Evolutionary conservation across 2,329 filamentous ascomycete species (phyloP), one percentile per base, ranked within the genome.

Genomic region (Elsinoe australis): DNA sequence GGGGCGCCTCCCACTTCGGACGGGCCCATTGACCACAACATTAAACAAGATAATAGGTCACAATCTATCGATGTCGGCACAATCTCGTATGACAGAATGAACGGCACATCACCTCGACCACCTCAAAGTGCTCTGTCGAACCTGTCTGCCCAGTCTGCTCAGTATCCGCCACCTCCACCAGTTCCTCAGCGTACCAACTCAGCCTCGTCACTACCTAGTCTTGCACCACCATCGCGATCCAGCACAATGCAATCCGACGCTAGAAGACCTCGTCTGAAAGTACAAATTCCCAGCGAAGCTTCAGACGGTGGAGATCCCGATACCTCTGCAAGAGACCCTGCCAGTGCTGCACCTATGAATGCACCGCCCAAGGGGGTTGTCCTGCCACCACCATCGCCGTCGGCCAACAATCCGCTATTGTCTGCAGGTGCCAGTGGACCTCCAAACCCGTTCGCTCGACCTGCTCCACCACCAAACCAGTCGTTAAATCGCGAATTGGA

Each of bases 371-470:
- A 48, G 14, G 79, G 80, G 14, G 82, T 94, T 15, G 87, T 95
- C 2, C 74, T 98, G 4, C 92, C 92, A 14, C 90, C 90, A 5
- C 92, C 92, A 0, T 95, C 92, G 1, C 90, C 92, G 0, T 94
- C 87, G 22, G 85, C 87, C 2, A 31, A 31, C 31, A 85, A 85
- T 17, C 80, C 87, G 2, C 73, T 96, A 5, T 72, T 95, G 49
- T 95, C 88, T 39, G 92, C 92, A 0, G 92, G 92, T 32, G 90
- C 92, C 6, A 84, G 83, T 29, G 92, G 92, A 0, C 92, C 92
- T 10, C 88, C 88, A 2, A 98, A 98, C 63, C 92, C 92, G 0
- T 98, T 96, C 64, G 92, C 92, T 5, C 78, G 90, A 33, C 92
- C 90, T 1, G 78, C 82, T 19, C 87, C 85, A 3, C 86, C 88